Conservation (phyloP, 2,329 filamentous ascomycete species). For the Ophiosphaerella korrae region DNA sequence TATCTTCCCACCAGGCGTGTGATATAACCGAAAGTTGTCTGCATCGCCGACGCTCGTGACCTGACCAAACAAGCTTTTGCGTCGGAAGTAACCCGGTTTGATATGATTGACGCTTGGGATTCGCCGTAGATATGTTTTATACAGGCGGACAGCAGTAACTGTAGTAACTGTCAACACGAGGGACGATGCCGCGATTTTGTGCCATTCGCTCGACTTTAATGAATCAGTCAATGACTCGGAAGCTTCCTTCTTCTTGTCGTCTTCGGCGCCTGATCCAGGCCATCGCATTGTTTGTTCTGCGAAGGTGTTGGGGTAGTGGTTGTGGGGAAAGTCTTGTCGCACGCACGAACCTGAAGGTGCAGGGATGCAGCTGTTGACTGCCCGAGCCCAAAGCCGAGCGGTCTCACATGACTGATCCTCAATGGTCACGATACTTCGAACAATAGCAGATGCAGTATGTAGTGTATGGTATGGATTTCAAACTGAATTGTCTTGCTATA, state of each 20-base stretch:
- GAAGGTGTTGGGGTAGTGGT: constrained; percentile 17
- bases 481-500: no score
- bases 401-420: background rate
- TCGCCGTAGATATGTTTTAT: constrained; percentile 76
- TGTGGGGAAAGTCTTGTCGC: background rate
- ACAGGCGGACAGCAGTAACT: constrained; percentile 63
- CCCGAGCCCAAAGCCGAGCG: background rate
- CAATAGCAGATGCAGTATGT: no score
- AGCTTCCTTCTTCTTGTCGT: constrained; percentile 33
- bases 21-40: constrained; percentile 92
- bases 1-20: constrained; percentile 87
- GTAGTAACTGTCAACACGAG: constrained; percentile 62
- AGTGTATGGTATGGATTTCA: no score
- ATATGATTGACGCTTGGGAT: constrained; percentile 80
- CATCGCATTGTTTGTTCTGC: constrained; percentile 48
- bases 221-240: constrained; percentile 52
- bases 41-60: constrained; percentile 96
- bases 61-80: constrained; percentile 76
- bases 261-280: constrained; percentile 45
- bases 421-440: background rate
- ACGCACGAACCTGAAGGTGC: background rate
- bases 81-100: constrained; percentile 74
- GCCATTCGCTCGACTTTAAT: constrained; percentile 53
- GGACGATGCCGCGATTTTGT: constrained; percentile 60
- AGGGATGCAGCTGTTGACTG: background rate